Evolutionary conservation across 2,329 filamentous ascomycete genomes (phyloP).

Genomic region (Penicillium sp.): DNA sequence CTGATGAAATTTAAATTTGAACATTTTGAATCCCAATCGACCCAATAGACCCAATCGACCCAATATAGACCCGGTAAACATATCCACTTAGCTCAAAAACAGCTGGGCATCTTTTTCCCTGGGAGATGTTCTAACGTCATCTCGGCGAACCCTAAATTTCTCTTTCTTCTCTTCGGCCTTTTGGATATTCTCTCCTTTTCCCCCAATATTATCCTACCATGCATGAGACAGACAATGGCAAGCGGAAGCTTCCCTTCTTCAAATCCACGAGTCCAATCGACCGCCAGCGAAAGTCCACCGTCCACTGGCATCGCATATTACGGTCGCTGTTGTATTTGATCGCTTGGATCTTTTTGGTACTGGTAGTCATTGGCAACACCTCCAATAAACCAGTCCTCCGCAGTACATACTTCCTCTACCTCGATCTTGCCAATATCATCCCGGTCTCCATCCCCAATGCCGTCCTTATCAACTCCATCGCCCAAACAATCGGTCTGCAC

Average conservation of each 20-base stretch:
- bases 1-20: not conserved
- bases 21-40: too few relatives aligned
- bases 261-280: slow-evolving; percentile 20
- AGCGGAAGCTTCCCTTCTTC: slow-evolving; percentile 22
- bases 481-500: slow-evolving; percentile 73
- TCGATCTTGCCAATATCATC: slow-evolving; percentile 75
- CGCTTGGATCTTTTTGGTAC: slow-evolving; percentile 66
- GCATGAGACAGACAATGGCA: slow-evolving; percentile 15
- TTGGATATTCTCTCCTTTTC: not conserved
- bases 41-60: not conserved
- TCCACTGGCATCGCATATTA: slow-evolving; percentile 53
- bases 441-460: slow-evolving; percentile 63
- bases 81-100: not conserved
- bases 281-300: slow-evolving; percentile 26
- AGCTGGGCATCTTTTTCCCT: too few relatives aligned
- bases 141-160: not conserved
- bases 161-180: not conserved
- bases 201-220: slow-evolving; percentile 4
- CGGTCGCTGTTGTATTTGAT: slow-evolving; percentile 64
- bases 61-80: not conserved
- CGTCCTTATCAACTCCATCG: slow-evolving; percentile 74
- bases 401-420: slow-evolving; percentile 72
- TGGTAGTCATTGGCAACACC: slow-evolving; percentile 71
- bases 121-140: slow-evolving; percentile 9
- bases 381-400: slow-evolving; percentile 53